Base-by-base conservation (phyloP, 176 grass and related monocot genomes). In the Lolium multiflorum region DNA sequence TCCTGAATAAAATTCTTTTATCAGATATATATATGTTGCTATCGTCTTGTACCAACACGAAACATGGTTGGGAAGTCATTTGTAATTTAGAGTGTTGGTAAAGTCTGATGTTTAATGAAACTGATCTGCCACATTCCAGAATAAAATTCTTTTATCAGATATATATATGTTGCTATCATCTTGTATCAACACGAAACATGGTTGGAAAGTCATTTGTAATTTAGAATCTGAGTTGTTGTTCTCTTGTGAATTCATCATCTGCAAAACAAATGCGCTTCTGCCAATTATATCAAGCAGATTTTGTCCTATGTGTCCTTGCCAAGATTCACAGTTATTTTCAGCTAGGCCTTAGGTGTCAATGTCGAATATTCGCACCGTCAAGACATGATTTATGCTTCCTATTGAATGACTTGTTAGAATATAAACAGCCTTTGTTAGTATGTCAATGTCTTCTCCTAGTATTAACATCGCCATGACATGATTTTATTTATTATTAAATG, bases 1-100 rank as follows among this genome's bases (percentile, higher is more conserved):
- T 65, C 26, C 49, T 10, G 31, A 64, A 18, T 64, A 90, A 26
- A 63, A n/a, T 22, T 39, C 16, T 86, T 77, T 7, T n/a, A 46
- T 59, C 46, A 66, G 55, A 49, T 60, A 52, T 5, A 3, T 74
- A 43, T 35, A 35, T 35, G 31, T 35, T 43, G 16, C 21, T 15
- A 2, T 3, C 0, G 5, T 56, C 41, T 43, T 10, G 26, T 17
- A 16, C 68, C 54, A 4, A 10, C 21, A 22, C 8, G 8, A 22
- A 22, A 3, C 18, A 35, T 35, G 31, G 2, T 35, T 35, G 31
- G 31, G 3, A 35, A 9, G 7, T 59, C 57, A 21, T 59, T 59
- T 59, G 56, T 58, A n/a, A 58, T 58, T 9, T 20, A 59, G 56
- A 59, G 21, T 59, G 31, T 35, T 35, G 31, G 31, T 35, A 35